Base-by-base conservation (phyloP, 768 basidiomycete species). In the Leccinum subgranulosum region DNA sequence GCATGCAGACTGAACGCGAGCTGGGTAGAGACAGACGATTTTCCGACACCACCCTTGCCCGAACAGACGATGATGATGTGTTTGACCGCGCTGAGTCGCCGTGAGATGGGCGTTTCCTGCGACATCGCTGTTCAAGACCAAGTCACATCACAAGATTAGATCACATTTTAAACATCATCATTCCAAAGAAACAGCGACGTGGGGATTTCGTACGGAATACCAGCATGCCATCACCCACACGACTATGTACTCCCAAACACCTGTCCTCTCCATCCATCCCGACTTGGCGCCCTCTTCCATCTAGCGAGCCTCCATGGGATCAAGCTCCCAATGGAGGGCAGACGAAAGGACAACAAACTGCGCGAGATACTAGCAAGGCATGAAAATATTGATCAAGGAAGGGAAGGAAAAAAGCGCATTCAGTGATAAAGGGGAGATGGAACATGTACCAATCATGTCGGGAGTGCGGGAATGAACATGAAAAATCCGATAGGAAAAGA, bases 31-130 rank as follows among this genome's bases (percentile, higher is more conserved):
- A 98, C 88, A 1, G 94, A 96, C n/a, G 95, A 98, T 76, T 99
- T 99, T 55, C 97, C 97, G 43, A 98, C 97, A 34, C 96, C 97
- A 33, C 97, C 97, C 73, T 99, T 99, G 8, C 97, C 97, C 0
- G 94, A 92, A 41, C 95, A 82, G 56, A 99, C 93, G 60, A 98
- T 85, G 63, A 99, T 85, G 70, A 99, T 84, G 65, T 94, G 83
- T 63, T 88, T 87, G 64, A 99, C 84, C 2, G 78, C 76, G 56
- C 79, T 74, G 17, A 98, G 77, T 41, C 95, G 87, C 64, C 84
- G 77, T 21, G 85, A 79, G 54, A 92, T 82, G 2, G 88, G 86
- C 8, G 83, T 85, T 55, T 78, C 80, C 39, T 74, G 67, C 9
- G 68, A 63, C 73, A 73, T 72, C 51, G 52, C 19, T 27, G 29